These are phyloP conservation scores for Spiraea crenata DNA, from an alignment of 331 rosid genomes.

Conservation along the genomic window DNA sequence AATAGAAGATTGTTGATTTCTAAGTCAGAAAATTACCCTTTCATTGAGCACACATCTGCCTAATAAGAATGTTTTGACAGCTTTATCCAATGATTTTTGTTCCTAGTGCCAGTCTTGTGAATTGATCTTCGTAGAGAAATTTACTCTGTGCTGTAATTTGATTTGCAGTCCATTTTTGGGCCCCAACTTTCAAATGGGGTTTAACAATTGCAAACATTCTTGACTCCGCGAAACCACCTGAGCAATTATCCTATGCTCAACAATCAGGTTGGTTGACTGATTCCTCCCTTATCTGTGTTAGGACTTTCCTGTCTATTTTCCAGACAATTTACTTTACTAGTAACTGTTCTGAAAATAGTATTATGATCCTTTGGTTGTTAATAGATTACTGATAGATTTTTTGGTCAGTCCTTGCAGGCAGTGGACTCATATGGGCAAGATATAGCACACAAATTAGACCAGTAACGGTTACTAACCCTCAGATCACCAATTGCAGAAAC, in stretches of 20 bases:
- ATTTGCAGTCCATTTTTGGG: conserved; percentile 31
- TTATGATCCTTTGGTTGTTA: background rate
- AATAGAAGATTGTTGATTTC: background rate
- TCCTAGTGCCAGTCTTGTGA: too few species aligned
- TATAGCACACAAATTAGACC: conserved; percentile 27
- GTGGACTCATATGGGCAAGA: conserved; percentile 29
- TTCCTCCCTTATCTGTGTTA: background rate
- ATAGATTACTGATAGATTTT: background rate
- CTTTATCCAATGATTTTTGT: background rate
- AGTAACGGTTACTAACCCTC: conserved; percentile 14
- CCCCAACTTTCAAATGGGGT: conserved; percentile 34
- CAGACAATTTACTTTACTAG: too few species aligned
- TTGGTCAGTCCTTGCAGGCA: conserved; percentile 14
- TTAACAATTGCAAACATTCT: conserved; percentile 26
- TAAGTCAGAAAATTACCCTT: background rate
- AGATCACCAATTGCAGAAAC: background rate
- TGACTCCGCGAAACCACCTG: conserved; percentile 28
- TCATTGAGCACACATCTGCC: background rate
- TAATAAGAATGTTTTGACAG: background rate
- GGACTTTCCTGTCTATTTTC: background rate
- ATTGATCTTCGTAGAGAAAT: too few species aligned
- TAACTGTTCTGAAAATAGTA: too few species aligned
- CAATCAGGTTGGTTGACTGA: conserved; percentile 17
- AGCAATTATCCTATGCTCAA: conserved; percentile 28
- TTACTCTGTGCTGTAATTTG: background rate